Base-by-base conservation (phyloP, 78 protist genomes). In the Dictyostelium brefeldianum region DNA sequence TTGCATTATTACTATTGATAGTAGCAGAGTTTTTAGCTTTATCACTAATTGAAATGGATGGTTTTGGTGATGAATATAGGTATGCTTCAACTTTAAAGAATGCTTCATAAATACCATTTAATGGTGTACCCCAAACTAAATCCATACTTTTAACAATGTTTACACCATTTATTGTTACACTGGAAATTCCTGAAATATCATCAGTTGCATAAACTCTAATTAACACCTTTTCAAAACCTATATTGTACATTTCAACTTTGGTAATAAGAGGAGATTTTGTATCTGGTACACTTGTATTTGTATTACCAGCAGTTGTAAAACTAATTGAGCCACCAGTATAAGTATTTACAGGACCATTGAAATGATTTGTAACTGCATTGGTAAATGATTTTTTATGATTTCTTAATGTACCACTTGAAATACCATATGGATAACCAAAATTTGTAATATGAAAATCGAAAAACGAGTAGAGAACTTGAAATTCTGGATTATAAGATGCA, bases 41-140 rank as follows among this genome's bases (percentile, higher is more conserved):
- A 18, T 36, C 56, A 8, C 36, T 46, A 10, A 1, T 14, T 20
- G 15, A 20, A 43, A 17, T 5, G 12, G 79, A 3, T 1, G 46
- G 3, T 20, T 18, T 3, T 46, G 51, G 15, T 36, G 53, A 8
- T 18, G 27, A 8, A 14, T 46, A 7, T 1, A 73, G 0, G 46
- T 1, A 22, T 0, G 1, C 0, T 10, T 36, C 12, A 22, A 48
- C 22, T 18, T 10, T 51, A 5, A 50, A 9, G 9, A 78, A 54
- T 7, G 29, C n/a, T 78, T 78, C 83, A 78, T 54, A 78, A 41
- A 54, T 31, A 56, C 83, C 83, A 78, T 51, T 18, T 9, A 29
- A 7, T 18, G 25, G 25, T 9, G 31, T 78, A 36, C 83, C 83
- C 25, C 25, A 54, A 31, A 78, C 83, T 20, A 78, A 31, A 78